phyloP scores from a whole-genome alignment of 2,329 filamentous ascomycete species.

The Dothistroma septosporum region DNA sequence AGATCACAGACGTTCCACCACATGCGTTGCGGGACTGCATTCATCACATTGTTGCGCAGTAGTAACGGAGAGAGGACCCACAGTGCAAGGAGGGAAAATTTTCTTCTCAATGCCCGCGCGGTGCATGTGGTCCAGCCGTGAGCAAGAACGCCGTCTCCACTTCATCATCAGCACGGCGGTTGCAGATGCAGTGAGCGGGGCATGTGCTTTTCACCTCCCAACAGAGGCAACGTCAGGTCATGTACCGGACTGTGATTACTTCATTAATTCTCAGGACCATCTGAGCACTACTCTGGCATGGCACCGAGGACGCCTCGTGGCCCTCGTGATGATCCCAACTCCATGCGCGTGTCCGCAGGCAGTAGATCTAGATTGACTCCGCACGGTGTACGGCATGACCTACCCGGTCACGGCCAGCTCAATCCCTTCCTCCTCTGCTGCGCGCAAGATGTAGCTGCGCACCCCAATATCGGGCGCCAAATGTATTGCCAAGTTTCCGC shows the following conservation, averaged over 20 bases:
- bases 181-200: not conserved
- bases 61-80: not conserved
- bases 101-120: too few relatives aligned
- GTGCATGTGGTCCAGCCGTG: not conserved
- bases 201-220: not conserved
- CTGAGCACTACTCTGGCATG: not conserved
- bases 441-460: conserved; percentile 68
- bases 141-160: not conserved
- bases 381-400: not conserved
- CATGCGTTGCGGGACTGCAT: too few relatives aligned
- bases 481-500: conserved; percentile 70
- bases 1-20: too few relatives aligned
- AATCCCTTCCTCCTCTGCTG: conserved; percentile 80
- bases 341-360: not conserved
- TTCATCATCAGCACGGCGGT: not conserved
- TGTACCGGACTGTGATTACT: not conserved
- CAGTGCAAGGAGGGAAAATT: not conserved
- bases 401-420: conserved; percentile 39
- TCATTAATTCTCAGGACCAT: not conserved
- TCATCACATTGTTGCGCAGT: not conserved
- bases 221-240: not conserved
- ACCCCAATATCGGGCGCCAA: conserved; percentile 84
- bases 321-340: not conserved
- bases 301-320: not conserved
- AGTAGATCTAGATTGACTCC: not conserved